A percentile compares a stretch with the other conserved stretches of the same genome.
Evolutionary conservation across 2,329 filamentous ascomycete species (phyloP).

Genomic region (Ophiostoma australiae): DNA sequence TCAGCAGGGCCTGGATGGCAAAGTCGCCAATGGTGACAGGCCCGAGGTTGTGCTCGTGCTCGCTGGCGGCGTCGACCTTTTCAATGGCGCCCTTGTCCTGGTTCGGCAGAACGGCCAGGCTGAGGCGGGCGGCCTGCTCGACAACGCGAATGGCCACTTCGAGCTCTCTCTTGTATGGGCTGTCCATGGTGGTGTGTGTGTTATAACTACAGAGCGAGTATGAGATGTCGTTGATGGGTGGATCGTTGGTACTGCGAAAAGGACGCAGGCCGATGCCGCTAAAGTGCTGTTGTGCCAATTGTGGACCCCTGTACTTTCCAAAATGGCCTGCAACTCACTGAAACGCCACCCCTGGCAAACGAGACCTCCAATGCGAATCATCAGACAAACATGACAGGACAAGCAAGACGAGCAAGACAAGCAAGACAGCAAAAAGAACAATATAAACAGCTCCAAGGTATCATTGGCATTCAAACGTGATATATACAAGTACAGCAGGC

Average conservation of each 20-base stretch:
- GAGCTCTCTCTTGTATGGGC: slow-evolving; percentile 41
- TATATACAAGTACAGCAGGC: neutral
- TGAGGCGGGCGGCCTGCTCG: slow-evolving; percentile 45
- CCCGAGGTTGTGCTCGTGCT: slow-evolving; percentile 49
- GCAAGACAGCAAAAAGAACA: neutral
- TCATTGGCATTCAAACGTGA: neutral
- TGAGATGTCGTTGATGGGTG: neutral
- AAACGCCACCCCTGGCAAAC: neutral
- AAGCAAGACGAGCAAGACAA: neutral
- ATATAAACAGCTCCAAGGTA: neutral
- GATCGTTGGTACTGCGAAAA: neutral
- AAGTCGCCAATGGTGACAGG: slow-evolving; percentile 58
- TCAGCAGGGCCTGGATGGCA: slow-evolving; percentile 53
- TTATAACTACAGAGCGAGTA: neutral
- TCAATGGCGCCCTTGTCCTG: slow-evolving; percentile 46
- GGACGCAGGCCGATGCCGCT: slow-evolving; percentile 8
- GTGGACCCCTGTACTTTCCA: neutral
- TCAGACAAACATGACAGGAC: too few relatives aligned
- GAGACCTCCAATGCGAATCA: neutral
- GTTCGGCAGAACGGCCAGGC: slow-evolving; percentile 44
- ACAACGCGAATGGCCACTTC: slow-evolving; percentile 41
- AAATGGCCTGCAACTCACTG: neutral
- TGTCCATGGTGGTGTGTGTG: slow-evolving; percentile 29
- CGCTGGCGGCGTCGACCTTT: slow-evolving; percentile 23
- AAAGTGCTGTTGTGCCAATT: neutral